Conservation (phyloP, 2,329 filamentous ascomycete genomes). For the Pestalotiopsis sp. region DNA sequence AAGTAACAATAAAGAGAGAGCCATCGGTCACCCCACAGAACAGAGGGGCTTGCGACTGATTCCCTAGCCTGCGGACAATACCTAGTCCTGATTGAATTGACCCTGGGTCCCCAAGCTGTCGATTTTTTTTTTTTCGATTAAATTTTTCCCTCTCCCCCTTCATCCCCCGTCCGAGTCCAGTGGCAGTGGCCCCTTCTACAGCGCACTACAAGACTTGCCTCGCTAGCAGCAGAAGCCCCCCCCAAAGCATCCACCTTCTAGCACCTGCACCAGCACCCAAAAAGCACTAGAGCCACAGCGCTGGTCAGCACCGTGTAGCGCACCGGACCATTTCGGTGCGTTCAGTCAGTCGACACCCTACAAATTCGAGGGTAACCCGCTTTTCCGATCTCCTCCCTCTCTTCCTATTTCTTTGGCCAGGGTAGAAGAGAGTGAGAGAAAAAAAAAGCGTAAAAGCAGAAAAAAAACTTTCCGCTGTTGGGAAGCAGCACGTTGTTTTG, state of each 20-base stretch:
- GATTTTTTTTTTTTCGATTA: background rate
- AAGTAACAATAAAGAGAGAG: conserved; percentile 1
- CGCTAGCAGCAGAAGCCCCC: background rate
- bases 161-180: background rate
- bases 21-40: background rate
- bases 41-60: background rate
- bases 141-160: background rate
- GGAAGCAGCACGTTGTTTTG: conserved; percentile 27
- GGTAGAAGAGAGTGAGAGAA: conserved; percentile 1
- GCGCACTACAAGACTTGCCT: background rate
- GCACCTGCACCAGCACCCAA: background rate
- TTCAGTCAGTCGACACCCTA: conserved; percentile 17
- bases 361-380: conserved; percentile 32
- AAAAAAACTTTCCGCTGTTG: conserved; percentile 1
- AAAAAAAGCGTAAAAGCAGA: background rate
- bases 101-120: background rate
- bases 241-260: background rate
- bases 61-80: background rate
- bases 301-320: background rate
- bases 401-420: conserved; percentile 14
- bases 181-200: too few species aligned
- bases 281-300: conserved; percentile 1
- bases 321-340: background rate
- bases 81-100: background rate
- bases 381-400: conserved; percentile 16